Percentiles rank a stretch among this genome's conserved stretches.
Conservation (phyloP, 2,329 filamentous ascomycete species). For the Colletotrichum acutatum region DNA sequence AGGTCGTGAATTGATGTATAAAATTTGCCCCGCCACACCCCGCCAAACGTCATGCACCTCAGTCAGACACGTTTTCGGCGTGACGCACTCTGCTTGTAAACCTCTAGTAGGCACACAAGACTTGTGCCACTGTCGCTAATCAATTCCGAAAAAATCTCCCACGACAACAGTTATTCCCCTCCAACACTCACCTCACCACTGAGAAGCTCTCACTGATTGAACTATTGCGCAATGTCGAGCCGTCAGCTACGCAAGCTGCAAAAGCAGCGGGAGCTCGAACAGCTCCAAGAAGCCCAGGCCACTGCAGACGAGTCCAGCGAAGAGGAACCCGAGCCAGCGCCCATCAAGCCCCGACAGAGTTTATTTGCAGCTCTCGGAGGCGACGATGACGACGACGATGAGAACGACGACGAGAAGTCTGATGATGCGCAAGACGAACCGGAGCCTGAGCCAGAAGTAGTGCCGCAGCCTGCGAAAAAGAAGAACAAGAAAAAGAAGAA, state of each 20-base stretch:
- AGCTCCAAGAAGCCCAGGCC: slow-evolving; percentile 39
- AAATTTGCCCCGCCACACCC: slow-evolving; percentile 32
- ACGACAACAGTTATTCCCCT: not conserved
- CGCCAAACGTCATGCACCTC: slow-evolving; percentile 38
- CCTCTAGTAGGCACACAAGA: not conserved
- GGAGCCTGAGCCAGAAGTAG: slow-evolving; percentile 37
- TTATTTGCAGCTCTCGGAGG: slow-evolving; percentile 64
- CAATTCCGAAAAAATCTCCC: not conserved
- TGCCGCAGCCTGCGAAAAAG: slow-evolving; percentile 40
- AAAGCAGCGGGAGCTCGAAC: slow-evolving; percentile 58
- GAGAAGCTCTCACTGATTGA: not conserved
- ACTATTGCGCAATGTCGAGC: slow-evolving; percentile 55
- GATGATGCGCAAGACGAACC: slow-evolving; percentile 42
- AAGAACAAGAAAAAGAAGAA: slow-evolving; percentile 54
- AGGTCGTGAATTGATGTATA: not conserved
- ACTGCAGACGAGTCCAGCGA: slow-evolving; percentile 45
- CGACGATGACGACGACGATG: slow-evolving; percentile 53
- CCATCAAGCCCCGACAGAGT: slow-evolving; percentile 54
- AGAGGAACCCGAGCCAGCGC: slow-evolving; percentile 45
- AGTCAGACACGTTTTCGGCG: slow-evolving; percentile 23
- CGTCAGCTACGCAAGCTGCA: slow-evolving; percentile 64
- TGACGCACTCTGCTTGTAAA: slow-evolving; percentile 26
- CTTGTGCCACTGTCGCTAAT: not conserved
- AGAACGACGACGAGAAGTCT: slow-evolving; percentile 49
- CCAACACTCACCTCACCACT: not conserved